Conservation (phyloP, 306 rosid species). For the Sicyos edulis region DNA sequence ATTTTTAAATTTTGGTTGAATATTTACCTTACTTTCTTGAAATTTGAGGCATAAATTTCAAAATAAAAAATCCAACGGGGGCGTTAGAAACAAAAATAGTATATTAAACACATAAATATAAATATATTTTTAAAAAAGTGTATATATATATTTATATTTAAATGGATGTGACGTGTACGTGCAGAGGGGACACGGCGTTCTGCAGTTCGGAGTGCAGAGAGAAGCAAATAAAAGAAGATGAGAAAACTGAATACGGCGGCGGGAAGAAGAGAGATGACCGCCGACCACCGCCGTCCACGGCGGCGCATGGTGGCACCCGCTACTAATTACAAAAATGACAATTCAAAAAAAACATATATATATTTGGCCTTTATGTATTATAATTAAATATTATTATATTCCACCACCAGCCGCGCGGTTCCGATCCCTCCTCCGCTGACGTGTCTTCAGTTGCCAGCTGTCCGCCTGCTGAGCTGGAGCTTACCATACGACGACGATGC, state of each 20-base stretch:
- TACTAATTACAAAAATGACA: background rate
- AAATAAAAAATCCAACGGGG: too few species aligned
- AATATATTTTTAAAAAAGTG: too few species aligned
- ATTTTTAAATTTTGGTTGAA: too few species aligned
- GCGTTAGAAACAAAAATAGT: too few species aligned
- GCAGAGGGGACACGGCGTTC: conserved; percentile 87
- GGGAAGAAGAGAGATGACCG: conserved; percentile 5
- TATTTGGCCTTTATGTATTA: too few species aligned
- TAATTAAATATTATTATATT: background rate
- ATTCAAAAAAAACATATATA: background rate
- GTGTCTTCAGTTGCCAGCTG: background rate
- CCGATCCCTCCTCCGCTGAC: background rate
- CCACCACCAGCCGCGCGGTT: too few species aligned
- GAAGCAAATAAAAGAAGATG: conserved; percentile 64
- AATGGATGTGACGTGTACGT: conserved; percentile 10
- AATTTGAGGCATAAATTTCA: too few species aligned
- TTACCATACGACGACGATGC: background rate
- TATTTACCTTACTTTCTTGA: too few species aligned
- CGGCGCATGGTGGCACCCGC: background rate
- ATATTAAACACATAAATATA: too few species aligned
- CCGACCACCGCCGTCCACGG: background rate
- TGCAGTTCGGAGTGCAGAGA: conserved; percentile 92
- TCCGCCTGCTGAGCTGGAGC: background rate
- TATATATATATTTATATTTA: too few species aligned
- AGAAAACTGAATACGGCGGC: conserved; percentile 33